A percentile compares a stretch with the other conserved stretches of the same genome.
phyloP scores from a whole-genome alignment of 1,284 basidiomycete species.

The Puccinia triticina region DNA sequence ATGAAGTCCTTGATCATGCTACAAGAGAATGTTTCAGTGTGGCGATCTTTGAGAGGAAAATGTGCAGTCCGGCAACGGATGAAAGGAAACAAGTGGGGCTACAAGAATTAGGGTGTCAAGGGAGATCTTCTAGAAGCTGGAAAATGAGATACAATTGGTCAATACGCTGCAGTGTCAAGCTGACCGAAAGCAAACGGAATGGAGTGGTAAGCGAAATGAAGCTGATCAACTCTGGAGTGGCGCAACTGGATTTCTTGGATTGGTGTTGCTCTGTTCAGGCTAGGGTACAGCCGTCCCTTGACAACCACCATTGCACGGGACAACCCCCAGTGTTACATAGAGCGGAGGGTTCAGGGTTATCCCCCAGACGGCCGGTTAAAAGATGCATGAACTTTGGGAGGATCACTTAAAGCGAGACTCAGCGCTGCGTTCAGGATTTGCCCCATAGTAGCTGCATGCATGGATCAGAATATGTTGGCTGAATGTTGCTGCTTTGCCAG shows the following conservation, averaged over 20 bases:
- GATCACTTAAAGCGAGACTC: not conserved
- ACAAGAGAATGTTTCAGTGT: not conserved
- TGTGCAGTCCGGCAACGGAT: not conserved
- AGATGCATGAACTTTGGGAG: not conserved
- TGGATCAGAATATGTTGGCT: too few relatives aligned
- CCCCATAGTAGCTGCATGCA: not conserved
- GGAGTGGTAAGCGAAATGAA: not conserved
- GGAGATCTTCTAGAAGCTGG: too few relatives aligned
- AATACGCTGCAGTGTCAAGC: too few relatives aligned
- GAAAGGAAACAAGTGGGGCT: not conserved
- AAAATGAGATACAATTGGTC: too few relatives aligned
- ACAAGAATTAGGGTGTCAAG: not conserved
- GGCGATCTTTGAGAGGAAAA: not conserved
- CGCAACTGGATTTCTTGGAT: not conserved
- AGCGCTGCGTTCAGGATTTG: not conserved
- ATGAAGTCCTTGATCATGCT: not conserved
- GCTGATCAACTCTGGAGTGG: not conserved
- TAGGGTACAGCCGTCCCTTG: conserved; percentile 31
- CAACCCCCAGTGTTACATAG: not conserved
- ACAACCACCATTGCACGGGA: conserved; percentile 17
- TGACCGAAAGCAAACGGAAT: not conserved
- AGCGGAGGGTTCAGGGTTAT: conserved; percentile 23
- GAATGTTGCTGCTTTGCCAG: not conserved
- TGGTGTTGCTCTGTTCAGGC: not conserved
- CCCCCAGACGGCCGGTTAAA: not conserved